Conservation (phyloP, 306 rosid genomes). For the Myrica gale region DNA sequence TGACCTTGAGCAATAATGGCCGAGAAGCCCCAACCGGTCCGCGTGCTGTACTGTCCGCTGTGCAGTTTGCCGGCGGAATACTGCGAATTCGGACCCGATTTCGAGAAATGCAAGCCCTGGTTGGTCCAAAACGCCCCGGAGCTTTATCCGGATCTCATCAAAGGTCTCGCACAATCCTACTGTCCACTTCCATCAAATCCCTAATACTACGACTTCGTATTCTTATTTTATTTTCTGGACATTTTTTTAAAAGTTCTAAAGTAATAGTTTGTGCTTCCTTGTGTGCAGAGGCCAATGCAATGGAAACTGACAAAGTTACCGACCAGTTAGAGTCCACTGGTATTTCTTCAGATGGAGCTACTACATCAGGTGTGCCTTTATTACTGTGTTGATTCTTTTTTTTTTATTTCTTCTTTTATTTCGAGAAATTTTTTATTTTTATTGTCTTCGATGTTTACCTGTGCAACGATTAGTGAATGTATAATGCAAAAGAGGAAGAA, state of each 20-base stretch:
- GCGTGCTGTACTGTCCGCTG: conserved; percentile 62
- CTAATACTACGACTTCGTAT: background rate
- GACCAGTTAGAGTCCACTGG: conserved; percentile 66
- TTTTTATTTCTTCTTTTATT: background rate
- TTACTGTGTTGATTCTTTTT: background rate
- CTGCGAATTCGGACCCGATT: conserved; percentile 97
- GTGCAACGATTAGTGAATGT: background rate
- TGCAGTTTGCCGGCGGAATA: conserved; percentile 85
- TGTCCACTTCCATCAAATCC: background rate
- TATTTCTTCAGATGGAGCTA: conserved; percentile 70
- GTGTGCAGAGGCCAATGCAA: conserved; percentile 59
- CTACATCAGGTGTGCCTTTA: conserved; percentile 68
- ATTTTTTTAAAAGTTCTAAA: background rate
- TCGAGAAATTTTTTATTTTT: background rate
- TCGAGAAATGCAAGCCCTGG: conserved; percentile 98
- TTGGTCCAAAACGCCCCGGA: conserved; percentile 84
- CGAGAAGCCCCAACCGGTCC: conserved; percentile 87
- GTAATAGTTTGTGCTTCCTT: background rate
- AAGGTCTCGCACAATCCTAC: conserved; percentile 40
- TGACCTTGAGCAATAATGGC: conserved; percentile 55
- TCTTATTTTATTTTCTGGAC: background rate
- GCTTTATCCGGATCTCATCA: conserved; percentile 76
- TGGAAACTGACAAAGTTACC: conserved; percentile 63
- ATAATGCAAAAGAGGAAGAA: background rate
- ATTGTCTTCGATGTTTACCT: background rate